phyloP scores from a whole-genome alignment of 1,284 basidiomycete species.

The Pterula multifida region DNA sequence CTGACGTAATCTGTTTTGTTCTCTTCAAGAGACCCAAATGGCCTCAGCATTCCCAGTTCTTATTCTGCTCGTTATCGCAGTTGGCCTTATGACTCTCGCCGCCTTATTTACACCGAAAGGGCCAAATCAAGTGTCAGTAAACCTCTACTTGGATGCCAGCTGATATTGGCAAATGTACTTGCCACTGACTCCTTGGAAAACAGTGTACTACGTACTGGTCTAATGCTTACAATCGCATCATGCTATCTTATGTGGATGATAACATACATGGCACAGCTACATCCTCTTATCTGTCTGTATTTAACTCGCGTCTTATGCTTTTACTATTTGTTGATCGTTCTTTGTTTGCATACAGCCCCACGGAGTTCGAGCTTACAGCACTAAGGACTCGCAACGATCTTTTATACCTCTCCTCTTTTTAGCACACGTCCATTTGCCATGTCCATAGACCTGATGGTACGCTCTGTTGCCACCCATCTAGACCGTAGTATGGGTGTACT shows the following conservation, averaged over 20 bases:
- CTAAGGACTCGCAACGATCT: too few species aligned
- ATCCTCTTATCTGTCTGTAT: constrained; percentile 73
- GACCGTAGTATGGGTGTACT: too few species aligned
- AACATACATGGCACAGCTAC: constrained; percentile 84
- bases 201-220: constrained; percentile 72
- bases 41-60: constrained; percentile 43
- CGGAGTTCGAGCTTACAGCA: background rate
- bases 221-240: constrained; percentile 65
- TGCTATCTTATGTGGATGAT: constrained; percentile 94
- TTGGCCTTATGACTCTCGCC: constrained; percentile 50
- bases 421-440: too few species aligned
- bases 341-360: background rate
- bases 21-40: constrained; percentile 21
- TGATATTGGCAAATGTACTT: too few species aligned
- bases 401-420: too few species aligned
- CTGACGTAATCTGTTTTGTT: background rate
- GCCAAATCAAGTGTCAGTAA: constrained; percentile 74
- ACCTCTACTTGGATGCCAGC: too few species aligned
- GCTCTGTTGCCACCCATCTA: too few species aligned
- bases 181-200: too few species aligned
- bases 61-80: constrained; percentile 40
- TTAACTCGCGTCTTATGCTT: background rate
- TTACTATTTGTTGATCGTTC: background rate
- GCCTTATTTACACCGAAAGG: constrained; percentile 76
- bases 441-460: too few species aligned